These are phyloP conservation scores for Arachnomyces sp. DNA, from an alignment of 2,329 filamentous ascomycete species.

Conservation along the genomic window DNA sequence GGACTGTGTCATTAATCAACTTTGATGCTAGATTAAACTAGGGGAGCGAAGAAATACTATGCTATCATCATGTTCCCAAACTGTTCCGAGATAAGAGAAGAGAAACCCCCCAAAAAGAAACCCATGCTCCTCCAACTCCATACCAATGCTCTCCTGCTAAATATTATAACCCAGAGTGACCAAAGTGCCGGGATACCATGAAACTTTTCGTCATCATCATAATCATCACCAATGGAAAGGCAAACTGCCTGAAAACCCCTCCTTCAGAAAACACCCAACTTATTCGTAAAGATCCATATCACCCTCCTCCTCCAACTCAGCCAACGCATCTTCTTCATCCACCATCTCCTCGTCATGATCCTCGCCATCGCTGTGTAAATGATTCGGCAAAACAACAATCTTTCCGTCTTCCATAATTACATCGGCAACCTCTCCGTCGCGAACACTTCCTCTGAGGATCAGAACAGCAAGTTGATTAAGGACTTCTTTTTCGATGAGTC, in stretches of 20 bases:
- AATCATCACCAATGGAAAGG: background rate
- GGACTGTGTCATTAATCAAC: too few species aligned
- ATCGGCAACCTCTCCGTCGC: conserved; percentile 73
- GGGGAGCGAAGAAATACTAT: too few species aligned
- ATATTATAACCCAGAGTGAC: too few species aligned
- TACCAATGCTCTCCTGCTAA: too few species aligned
- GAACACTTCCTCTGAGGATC: conserved; percentile 76
- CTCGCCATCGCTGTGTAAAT: conserved; percentile 55
- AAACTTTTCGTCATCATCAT: too few species aligned
- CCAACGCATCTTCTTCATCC: conserved; percentile 66
- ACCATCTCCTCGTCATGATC: conserved; percentile 68
- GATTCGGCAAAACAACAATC: conserved; percentile 76
- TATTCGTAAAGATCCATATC: conserved; percentile 61
- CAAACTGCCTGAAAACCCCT: background rate
- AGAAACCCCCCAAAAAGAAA: too few species aligned
- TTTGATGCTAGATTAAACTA: too few species aligned
- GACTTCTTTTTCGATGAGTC: conserved; percentile 95
- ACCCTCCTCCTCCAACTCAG: conserved; percentile 58
- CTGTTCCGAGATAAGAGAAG: too few species aligned
- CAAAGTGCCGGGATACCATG: too few species aligned
- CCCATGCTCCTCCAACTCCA: too few species aligned
- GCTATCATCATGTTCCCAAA: too few species aligned
- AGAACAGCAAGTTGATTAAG: conserved; percentile 88
- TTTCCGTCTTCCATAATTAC: conserved; percentile 74
- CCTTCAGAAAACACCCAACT: too few species aligned